Conservation (phyloP, 2,329 filamentous ascomycete species). For the Gnomoniopsis sp. region DNA sequence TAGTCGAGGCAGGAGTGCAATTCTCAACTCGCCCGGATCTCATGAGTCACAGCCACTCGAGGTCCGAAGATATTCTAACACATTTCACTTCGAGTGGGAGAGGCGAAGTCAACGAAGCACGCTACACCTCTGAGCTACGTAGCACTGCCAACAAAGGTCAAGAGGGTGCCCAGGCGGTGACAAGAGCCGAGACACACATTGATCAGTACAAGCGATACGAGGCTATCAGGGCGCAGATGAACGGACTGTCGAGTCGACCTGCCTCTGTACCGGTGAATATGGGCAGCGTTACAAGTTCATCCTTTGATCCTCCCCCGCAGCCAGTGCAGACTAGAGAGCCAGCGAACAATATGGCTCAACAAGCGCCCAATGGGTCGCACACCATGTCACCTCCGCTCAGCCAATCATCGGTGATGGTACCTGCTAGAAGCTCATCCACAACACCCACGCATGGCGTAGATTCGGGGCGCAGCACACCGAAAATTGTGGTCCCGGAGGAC, state of each 20-base stretch:
- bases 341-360: background rate
- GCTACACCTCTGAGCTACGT: slow-evolving; percentile 1
- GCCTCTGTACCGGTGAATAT: slow-evolving; percentile 8
- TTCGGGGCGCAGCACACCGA: slow-evolving; percentile 8
- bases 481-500: background rate
- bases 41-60: slow-evolving; percentile 11
- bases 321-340: background rate
- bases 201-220: slow-evolving; percentile 14
- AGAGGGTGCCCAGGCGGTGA: background rate
- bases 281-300: background rate
- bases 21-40: background rate
- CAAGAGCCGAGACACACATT: background rate
- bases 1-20: background rate
- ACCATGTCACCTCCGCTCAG: slow-evolving; percentile 8
- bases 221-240: slow-evolving; percentile 14
- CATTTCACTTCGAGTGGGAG: background rate
- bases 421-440: slow-evolving; percentile 12
- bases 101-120: background rate
- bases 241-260: background rate
- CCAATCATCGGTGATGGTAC: slow-evolving; percentile 7
- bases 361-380: slow-evolving; percentile 1
- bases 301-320: background rate
- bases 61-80: slow-evolving; percentile 7
- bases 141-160: slow-evolving; percentile 5
- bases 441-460: slow-evolving; percentile 8